Conservation (phyloP, 495 filamentous ascomycete species). For the Penicillium coprophilum region DNA sequence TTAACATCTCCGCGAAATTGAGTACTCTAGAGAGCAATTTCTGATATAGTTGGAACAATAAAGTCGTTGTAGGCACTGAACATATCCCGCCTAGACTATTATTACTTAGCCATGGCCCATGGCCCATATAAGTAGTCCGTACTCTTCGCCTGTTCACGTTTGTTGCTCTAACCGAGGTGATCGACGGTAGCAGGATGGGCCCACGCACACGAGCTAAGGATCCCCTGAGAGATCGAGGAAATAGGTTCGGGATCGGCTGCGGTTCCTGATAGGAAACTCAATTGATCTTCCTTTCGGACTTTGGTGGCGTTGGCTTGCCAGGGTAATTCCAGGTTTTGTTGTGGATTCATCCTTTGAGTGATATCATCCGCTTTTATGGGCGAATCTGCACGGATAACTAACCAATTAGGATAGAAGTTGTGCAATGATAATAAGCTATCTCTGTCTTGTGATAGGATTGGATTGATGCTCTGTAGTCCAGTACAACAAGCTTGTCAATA, state of each 20-base stretch:
- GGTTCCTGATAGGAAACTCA: no score
- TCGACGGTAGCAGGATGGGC: slow-evolving; percentile 18
- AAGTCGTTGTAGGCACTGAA: slow-evolving; percentile 29
- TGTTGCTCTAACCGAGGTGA: slow-evolving; percentile 42
- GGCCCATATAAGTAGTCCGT: no score
- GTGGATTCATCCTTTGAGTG: neutral
- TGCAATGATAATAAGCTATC: neutral
- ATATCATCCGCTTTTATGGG: neutral
- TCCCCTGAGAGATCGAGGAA: no score
- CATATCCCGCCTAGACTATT: slow-evolving; percentile 45
- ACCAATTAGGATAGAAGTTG: neutral
- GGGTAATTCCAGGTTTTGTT: neutral
- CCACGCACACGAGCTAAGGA: no score
- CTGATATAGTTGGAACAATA: no score
- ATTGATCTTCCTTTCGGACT: no score
- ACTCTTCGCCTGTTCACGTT: slow-evolving; percentile 49
- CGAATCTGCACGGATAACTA: neutral
- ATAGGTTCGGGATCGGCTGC: no score
- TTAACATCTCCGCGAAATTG: slow-evolving; percentile 25
- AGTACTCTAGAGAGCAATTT: slow-evolving; percentile 44
- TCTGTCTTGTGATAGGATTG: neutral
- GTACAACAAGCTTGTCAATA: neutral
- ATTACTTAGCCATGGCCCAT: neutral
- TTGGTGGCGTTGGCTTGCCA: neutral
- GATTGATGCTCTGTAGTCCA: neutral